Base-by-base conservation (phyloP, 176 grass and related monocot genomes). In the Pontederia paniculata region DNA sequence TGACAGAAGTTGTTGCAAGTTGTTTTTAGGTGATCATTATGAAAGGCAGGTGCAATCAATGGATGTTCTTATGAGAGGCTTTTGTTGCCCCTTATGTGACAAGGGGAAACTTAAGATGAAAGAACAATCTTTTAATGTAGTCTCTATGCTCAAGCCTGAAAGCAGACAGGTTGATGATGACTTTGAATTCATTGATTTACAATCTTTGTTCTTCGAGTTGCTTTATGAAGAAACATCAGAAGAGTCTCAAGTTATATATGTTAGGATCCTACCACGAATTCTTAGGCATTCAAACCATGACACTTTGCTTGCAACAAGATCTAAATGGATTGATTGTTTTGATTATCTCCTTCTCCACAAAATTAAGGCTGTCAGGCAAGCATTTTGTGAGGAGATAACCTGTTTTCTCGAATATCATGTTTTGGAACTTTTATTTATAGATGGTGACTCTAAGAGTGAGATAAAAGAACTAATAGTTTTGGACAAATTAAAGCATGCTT, bases 21-120 rank as follows among this genome's bases (percentile, higher is more conserved):
- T 96, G 14, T 81, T 89, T 66, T 54, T 87, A 68, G 71, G 75
- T 52, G 78, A 84, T 65, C 43, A 50, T 25, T 55, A 31, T 68
- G 64, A 81, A 69, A 76, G 66, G 50, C 67, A 77, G 42, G 47
- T 78, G 20, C 67, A 66, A 8, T 84, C 91, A 68, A 76, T 81
- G 58, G 77, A 89, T 83, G 70, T 85, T 83, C 84, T 95, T n/a
- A 67, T 81, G 48, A 76, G 71, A 69, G 86, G 91, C 81, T 96
- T 96, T 59, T 81, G 72, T 52, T 96, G 91, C 60, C 64, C 82
- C 51, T 69, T 53, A 44, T 96, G 91, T 61, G 85, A 89, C 63
- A 54, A 49, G 45, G 80, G 49, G 80, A 65, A 12, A 49, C 17
- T 57, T 56, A 55, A 82, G 14, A 68, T 56, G 64, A 54, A 83